Base-by-base conservation (phyloP, 371 early-diverging fungal genomes). In the Saksenaea vasiformis region DNA sequence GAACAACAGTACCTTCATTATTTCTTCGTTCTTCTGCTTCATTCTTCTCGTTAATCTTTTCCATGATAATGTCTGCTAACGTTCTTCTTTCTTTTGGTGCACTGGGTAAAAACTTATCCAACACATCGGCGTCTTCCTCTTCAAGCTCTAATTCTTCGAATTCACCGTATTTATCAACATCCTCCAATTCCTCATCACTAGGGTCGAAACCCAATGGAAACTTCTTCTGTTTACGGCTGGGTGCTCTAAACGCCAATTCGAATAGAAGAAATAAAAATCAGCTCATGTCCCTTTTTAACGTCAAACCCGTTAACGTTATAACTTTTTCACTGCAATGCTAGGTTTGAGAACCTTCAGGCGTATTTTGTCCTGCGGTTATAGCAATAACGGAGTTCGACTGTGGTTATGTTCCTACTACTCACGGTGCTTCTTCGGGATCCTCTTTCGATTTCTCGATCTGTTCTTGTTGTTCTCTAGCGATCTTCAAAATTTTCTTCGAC, bases 31-130 rank as follows among this genome's bases (percentile, higher is more conserved):
- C 76, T 26, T 69, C 80, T 27, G 62, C 76, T 1, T 80, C 84
- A 67, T 91, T 87, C 71, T 87, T 88, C 60, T 87, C 88, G 61
- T 91, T 84, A 65, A 97, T 95, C 80, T 96, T 96, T 62, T 89
- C 90, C 93, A 95, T 92, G 74, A 98, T 96, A 43, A 96, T 72
- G 73, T 98, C 97, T 3, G 98, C 95, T 57, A 98, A 84, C 26
- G 91, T 95, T 68, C 89, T 85, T 62, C 93, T 90, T 69, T 92
- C 87, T 58, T 74, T 82, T 15, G 95, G 95, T 31, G 93, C 93
- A 36, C 83, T 79, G 13, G 91, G 92, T 82, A 97, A 85, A 71
- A 96, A 97, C 77, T 93, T 93, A 47, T 92, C 90, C 68, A 97
- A 80, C 17, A 93, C 73, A 60, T 84, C 87, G 10, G 87, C 87